phyloP scores from a whole-genome alignment of 495 filamentous ascomycete species.

The Cercophora sp. region DNA sequence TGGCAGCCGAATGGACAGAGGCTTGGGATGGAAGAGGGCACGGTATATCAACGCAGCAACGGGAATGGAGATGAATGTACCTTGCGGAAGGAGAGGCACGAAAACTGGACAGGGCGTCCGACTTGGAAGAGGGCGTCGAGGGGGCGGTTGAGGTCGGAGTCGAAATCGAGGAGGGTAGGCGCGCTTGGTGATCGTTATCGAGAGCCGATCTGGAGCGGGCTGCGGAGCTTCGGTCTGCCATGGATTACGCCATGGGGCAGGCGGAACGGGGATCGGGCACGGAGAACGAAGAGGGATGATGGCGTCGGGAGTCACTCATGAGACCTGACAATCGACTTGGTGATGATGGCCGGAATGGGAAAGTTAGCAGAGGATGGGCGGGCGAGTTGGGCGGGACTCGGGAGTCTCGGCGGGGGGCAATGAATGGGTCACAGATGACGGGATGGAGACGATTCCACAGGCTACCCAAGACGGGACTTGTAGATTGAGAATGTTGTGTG shows the following conservation, averaged over 20 bases:
- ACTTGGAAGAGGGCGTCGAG: constrained; percentile 15
- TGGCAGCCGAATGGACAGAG: not conserved
- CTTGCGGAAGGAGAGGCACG: constrained; percentile 20
- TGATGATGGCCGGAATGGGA: constrained; percentile 1
- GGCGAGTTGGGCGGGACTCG: not conserved
- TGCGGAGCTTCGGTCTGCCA: constrained; percentile 54
- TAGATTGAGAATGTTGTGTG: too few relatives aligned
- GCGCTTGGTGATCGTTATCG: constrained; percentile 45
- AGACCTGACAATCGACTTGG: not conserved
- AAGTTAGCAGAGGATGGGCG: not conserved
- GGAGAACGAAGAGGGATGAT: too few relatives aligned
- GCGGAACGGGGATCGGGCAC: constrained; percentile 24
- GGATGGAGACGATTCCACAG: constrained; percentile 8
- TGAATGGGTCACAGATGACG: not conserved
- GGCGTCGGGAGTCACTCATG: constrained; percentile 16
- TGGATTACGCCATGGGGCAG: constrained; percentile 54
- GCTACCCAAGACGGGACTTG: not conserved
- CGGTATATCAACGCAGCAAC: not conserved
- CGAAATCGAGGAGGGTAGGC: constrained; percentile 32
- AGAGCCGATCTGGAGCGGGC: constrained; percentile 50
- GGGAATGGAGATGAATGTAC: constrained; percentile 26
- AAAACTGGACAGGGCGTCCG: constrained; percentile 13
- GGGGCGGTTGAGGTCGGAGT: constrained; percentile 22
- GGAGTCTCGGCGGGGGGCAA: not conserved
- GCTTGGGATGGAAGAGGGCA: constrained; percentile 6